phyloP scores from a whole-genome alignment of 164 flowering plant species.

The Protea cynaroides region DNA sequence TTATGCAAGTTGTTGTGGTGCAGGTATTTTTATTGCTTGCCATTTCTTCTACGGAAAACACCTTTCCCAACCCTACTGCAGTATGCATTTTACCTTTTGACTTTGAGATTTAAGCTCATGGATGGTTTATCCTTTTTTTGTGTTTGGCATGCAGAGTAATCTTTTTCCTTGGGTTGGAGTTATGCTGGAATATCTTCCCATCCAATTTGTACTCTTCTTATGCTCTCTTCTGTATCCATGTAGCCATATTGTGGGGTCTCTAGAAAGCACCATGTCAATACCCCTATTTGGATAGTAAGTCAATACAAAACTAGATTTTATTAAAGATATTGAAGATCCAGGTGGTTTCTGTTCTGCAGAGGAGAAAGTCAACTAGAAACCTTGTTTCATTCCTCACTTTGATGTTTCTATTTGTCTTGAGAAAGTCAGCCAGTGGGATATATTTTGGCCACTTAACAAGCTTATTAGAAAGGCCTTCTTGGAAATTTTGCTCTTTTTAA shows the following conservation, averaged over 20 bases:
- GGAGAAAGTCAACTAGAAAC: constrained; percentile 8
- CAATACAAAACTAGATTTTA: constrained; percentile 27
- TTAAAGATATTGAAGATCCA: no score
- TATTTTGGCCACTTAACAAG: no score
- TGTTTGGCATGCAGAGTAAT: constrained; percentile 40
- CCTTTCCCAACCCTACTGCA: constrained; percentile 50
- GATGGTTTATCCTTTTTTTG: background rate
- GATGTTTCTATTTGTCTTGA: no score
- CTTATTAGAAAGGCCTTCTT: no score
- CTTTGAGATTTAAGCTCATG: no score
- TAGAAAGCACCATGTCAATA: constrained; percentile 61
- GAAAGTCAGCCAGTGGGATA: no score
- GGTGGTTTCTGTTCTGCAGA: background rate
- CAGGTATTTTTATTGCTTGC: constrained; percentile 90
- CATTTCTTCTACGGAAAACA: constrained; percentile 76
- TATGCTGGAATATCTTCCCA: constrained; percentile 94
- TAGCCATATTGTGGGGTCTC: constrained; percentile 59
- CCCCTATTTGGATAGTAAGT: constrained; percentile 36
- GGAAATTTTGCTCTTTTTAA: no score
- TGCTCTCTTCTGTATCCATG: constrained; percentile 58
- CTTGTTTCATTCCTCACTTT: no score
- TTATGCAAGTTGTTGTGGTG: background rate
- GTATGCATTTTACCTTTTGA: constrained; percentile 22
- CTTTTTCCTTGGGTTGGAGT: constrained; percentile 64
- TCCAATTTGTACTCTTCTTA: constrained; percentile 63